phyloP scores from a whole-genome alignment of 257 asterid genomes.

The Lycium ferocissimum region DNA sequence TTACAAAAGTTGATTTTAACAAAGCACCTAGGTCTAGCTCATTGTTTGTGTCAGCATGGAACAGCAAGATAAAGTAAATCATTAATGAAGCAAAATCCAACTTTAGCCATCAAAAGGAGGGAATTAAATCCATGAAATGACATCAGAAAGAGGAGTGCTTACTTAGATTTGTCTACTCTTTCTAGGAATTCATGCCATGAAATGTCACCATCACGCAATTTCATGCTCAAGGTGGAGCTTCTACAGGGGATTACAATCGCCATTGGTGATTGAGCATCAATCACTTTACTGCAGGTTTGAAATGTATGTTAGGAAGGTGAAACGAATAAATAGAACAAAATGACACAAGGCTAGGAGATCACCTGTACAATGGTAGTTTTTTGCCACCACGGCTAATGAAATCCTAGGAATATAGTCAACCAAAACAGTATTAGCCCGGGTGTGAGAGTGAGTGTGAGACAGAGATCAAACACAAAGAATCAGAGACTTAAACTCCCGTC shows the following conservation, averaged over 20 bases:
- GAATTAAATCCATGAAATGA: background rate
- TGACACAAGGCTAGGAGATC: conserved; percentile 31
- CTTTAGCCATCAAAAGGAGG: background rate
- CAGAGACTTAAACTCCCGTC: background rate
- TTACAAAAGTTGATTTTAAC: background rate
- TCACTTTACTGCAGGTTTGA: conserved; percentile 68
- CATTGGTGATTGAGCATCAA: conserved; percentile 87
- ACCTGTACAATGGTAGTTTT: conserved; percentile 88
- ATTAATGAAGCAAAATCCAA: background rate
- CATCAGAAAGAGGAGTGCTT: conserved; percentile 38
- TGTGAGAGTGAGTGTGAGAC: conserved; percentile 27
- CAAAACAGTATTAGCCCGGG: conserved; percentile 32
- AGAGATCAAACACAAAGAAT: conserved; percentile 32
- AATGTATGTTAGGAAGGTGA: conserved; percentile 37
- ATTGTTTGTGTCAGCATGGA: background rate
- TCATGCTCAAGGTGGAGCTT: conserved; percentile 67
- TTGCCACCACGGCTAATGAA: conserved; percentile 75
- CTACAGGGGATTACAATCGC: conserved; percentile 80
- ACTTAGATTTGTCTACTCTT: conserved; percentile 68
- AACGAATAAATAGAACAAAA: conserved; percentile 34
- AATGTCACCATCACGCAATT: conserved; percentile 79
- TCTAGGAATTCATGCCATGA: conserved; percentile 85
- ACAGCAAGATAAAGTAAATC: background rate
- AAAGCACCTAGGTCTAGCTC: background rate
- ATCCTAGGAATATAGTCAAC: conserved; percentile 57